These are phyloP conservation scores for Heterobasidion occidentale DNA, from an alignment of 1,284 basidiomycete genomes.

Conservation along the genomic window DNA sequence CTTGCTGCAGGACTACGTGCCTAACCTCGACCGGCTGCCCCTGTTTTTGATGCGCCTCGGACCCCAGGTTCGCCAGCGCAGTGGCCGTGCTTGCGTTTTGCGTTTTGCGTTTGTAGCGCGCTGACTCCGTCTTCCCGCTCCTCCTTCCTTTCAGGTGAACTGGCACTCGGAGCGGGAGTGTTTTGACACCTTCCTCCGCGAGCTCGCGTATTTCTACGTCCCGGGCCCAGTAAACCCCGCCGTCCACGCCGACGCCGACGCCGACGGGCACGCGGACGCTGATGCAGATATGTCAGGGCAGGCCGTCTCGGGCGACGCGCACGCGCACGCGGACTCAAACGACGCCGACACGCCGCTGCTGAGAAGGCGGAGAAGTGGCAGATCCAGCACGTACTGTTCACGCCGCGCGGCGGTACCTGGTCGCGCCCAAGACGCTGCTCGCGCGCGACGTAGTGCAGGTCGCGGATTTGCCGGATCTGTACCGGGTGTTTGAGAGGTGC, in stretches of 20 bases:
- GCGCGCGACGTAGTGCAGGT: constrained; percentile 78
- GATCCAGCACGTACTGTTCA: constrained; percentile 83
- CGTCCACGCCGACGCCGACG: constrained; percentile 7
- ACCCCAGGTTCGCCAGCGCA: constrained; percentile 55
- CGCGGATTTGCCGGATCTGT: constrained; percentile 82
- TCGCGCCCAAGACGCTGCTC: constrained; percentile 61
- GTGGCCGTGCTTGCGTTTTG: not conserved
- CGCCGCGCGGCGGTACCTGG: constrained; percentile 72
- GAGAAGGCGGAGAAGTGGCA: constrained; percentile 58
- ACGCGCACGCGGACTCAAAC: too few relatives aligned
- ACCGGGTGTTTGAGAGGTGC: constrained; percentile 87
- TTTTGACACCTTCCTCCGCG: constrained; percentile 80
- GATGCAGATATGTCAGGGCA: too few relatives aligned
- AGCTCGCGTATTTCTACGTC: constrained; percentile 87
- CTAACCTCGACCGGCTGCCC: constrained; percentile 81
- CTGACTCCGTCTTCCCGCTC: constrained; percentile 3
- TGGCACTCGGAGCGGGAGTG: constrained; percentile 85
- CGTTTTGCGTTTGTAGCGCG: not conserved
- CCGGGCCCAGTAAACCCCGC: constrained; percentile 33
- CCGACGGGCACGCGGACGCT: constrained; percentile 2
- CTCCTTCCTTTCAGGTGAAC: constrained; percentile 52
- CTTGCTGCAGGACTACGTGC: constrained; percentile 78
- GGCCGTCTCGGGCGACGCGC: too few relatives aligned
- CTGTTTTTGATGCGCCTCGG: constrained; percentile 82
- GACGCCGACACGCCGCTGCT: constrained; percentile 5